These are phyloP conservation scores for Yarrowia deformans DNA, from an alignment of 805 yeast genomes.

Conservation along the genomic window DNA sequence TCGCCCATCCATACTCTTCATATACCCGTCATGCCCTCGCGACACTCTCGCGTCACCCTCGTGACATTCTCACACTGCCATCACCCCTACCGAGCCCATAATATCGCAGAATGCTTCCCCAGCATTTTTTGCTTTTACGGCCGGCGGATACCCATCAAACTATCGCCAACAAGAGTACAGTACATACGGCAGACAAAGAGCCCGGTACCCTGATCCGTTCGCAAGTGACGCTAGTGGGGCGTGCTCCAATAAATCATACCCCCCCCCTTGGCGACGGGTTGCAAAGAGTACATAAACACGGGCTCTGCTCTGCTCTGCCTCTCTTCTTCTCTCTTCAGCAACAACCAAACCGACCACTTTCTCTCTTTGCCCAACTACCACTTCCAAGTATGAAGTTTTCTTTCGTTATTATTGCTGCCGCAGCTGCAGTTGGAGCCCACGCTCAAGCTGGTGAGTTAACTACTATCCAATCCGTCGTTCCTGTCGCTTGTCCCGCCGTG, in stretches of 20 bases:
- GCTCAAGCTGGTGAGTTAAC: slow-evolving; percentile 27
- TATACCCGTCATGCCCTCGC: no score
- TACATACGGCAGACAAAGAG: not conserved
- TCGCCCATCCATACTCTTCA: no score
- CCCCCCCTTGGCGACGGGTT: not conserved
- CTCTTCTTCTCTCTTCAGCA: not conserved
- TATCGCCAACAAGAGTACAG: not conserved
- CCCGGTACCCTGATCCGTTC: not conserved
- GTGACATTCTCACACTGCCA: no score
- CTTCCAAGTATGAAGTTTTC: slow-evolving; percentile 20
- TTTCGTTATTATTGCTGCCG: slow-evolving; percentile 29
- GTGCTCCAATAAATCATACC: no score
- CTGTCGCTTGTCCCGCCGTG: not conserved
- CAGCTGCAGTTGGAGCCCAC: slow-evolving; percentile 25
- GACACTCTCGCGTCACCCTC: no score
- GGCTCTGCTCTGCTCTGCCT: not conserved
- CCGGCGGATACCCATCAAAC: not conserved
- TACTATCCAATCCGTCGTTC: slow-evolving; percentile 3
- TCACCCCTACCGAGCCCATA: no score
- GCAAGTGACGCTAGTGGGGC: not conserved
- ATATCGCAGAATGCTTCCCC: no score
- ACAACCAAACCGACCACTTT: slow-evolving; percentile 20
- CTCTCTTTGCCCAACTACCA: slow-evolving; percentile 6
- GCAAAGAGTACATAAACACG: slow-evolving; percentile 1
- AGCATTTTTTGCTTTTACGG: no score